phyloP scores from a whole-genome alignment of 2,329 filamentous ascomycete species.

The Thielaviopsis ethacetica region DNA sequence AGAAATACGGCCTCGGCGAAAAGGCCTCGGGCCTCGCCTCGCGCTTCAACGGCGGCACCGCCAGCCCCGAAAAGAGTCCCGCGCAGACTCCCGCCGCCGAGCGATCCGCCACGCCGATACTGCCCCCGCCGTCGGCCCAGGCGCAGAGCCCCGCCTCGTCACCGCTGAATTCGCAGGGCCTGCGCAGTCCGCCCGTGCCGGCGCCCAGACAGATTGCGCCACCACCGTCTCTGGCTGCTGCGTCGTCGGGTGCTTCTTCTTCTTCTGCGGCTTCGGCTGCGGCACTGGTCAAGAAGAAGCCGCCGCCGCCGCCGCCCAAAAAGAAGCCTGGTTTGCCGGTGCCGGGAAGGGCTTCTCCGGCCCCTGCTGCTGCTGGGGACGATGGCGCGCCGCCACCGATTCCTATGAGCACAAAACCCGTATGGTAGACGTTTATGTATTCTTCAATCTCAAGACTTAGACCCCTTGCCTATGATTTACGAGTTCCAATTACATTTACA shows the following conservation, averaged over 20 bases:
- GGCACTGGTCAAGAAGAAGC: slow-evolving; percentile 32
- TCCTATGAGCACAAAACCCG: slow-evolving; percentile 33
- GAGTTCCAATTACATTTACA: too few species aligned
- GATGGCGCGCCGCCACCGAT: slow-evolving; percentile 31
- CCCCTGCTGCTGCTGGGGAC: slow-evolving; percentile 4
- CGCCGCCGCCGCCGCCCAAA: slow-evolving; percentile 34
- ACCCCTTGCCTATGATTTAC: background rate
- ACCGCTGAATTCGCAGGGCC: too few species aligned
- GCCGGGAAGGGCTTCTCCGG: slow-evolving; percentile 6
- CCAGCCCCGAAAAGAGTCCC: background rate
- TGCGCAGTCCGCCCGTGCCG: background rate
- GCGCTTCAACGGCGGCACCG: slow-evolving; percentile 4
- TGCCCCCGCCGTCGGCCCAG: too few species aligned
- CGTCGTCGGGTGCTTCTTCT: background rate
- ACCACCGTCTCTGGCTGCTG: background rate
- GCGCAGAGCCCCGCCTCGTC: too few species aligned
- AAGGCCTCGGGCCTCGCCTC: slow-evolving; percentile 9
- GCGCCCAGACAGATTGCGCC: background rate
- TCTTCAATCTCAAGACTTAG: background rate
- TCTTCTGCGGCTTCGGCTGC: background rate
- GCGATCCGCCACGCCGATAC: too few species aligned
- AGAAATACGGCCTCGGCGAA: slow-evolving; percentile 8
- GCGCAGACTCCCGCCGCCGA: too few species aligned
- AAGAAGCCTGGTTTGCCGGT: slow-evolving; percentile 29
- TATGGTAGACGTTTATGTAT: background rate